These are phyloP conservation scores for Tetraselmis chui DNA, from an alignment of 139 green algal species.

Conservation along the genomic window DNA sequence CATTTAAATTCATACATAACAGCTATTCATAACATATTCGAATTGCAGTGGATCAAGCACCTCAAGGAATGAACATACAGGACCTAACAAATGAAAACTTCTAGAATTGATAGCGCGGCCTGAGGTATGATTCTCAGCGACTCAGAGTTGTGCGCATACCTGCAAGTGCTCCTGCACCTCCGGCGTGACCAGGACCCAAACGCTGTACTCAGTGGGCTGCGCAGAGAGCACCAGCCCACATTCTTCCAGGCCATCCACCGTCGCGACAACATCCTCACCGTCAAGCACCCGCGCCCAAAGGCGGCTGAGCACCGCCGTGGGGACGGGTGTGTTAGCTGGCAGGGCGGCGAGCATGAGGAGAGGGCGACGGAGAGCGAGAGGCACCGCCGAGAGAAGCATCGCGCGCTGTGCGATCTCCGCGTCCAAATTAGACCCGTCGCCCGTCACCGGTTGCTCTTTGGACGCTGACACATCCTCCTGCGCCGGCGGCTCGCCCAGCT, in stretches of 20 bases:
- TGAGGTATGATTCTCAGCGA: too few species aligned
- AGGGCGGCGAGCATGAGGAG: conserved; percentile 30
- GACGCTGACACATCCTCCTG: not conserved
- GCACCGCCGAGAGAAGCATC: not conserved
- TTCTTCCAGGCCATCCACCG: conserved; percentile 26
- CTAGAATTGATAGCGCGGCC: too few species aligned
- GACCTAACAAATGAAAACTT: too few species aligned
- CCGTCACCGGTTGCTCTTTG: too few species aligned
- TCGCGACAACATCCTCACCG: conserved; percentile 12
- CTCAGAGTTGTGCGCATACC: too few species aligned
- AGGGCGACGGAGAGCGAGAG: not conserved
- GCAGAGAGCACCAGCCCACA: conserved; percentile 32
- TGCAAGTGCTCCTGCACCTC: conserved; percentile 9
- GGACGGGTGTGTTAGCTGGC: conserved; percentile 49
- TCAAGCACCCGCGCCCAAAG: conserved; percentile 41
- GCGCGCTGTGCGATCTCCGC: not conserved
- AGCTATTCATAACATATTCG: too few species aligned
- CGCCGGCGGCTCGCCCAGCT: not conserved
- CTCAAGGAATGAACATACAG: too few species aligned
- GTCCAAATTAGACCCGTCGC: not conserved
- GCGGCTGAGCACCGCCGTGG: conserved; percentile 35
- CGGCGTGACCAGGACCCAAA: conserved; percentile 35
- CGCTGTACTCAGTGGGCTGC: conserved; percentile 24
- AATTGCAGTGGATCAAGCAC: too few species aligned
- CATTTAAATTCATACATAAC: too few species aligned